Evolutionary conservation across 306 rosid species (phyloP), one percentile per base, ranked within the genome.

Genomic region (Crataegus laevigata): DNA sequence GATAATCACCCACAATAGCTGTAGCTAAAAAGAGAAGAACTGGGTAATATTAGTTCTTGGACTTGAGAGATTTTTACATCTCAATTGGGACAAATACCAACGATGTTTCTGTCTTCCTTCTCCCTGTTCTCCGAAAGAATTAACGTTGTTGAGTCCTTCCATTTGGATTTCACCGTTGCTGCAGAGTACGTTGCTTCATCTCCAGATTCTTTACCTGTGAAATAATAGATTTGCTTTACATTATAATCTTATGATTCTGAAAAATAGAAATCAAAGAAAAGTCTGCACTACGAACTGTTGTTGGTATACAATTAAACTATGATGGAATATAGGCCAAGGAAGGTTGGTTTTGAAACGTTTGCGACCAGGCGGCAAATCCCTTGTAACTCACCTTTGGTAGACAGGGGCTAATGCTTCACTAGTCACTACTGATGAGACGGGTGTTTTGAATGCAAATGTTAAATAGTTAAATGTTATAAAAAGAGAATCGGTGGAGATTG

Each of bases 361-460:
- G 69, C 12, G 34, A 65, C 11, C 45, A 34, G 18, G 50, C 25
- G 9, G n/a, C 6, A 18, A 63, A 34, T 8, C 36, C 36, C 2
- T 17, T 58, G 3, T 18, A 18, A 26, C 42, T 42, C 77, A 42
- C 76, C 65, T 11, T 32, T 21, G 69, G 28, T 19, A 21, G 67
- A 29, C 67, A 15, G 71, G 54, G 9, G 14, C 50, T 18, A 3
- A 5, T 9, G 3, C 30, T 38, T 40, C 43, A 42, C 68, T 73
- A 69, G 74, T 81, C 43, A 42, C 68, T 73, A 66, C 76, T 81
- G 66, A 25, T 32, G 79, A 26, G 79, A 65, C 6, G 58, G 66
- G 32, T 81, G 80, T 69, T 69, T 83, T n/a, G 77, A 72, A 29
- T 73, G 82, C 69, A 68, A 59, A 29, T 77, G 79, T 43, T 7